A percentile compares a stretch with the other conserved stretches of the same genome.
Evolutionary conservation across 2,329 filamentous ascomycete species (phyloP).

Genomic region (Tolypocladium nubicola): DNA sequence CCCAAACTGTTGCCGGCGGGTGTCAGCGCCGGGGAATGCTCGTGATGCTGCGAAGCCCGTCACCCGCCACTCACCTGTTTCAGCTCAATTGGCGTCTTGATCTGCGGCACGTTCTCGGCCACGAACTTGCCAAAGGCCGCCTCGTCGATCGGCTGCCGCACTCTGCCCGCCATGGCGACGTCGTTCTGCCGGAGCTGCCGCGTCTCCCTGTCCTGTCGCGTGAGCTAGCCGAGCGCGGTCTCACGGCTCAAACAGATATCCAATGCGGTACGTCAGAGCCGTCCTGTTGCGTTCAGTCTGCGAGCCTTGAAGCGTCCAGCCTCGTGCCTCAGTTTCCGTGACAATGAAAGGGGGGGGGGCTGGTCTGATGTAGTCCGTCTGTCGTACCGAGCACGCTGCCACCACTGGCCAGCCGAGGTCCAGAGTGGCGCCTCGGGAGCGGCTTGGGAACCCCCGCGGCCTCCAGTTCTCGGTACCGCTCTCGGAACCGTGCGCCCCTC

Average conservation of each 20-base stretch:
- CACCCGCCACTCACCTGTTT: constrained; percentile 59
- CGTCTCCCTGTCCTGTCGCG: not conserved
- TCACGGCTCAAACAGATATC: not conserved
- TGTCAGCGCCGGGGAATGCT: not conserved
- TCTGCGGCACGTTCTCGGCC: constrained; percentile 64
- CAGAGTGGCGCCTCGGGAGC: constrained; percentile 1
- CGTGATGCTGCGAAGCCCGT: not conserved
- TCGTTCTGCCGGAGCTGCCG: not conserved
- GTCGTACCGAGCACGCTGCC: not conserved
- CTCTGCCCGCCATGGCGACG: constrained; percentile 64
- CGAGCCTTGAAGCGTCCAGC: not conserved
- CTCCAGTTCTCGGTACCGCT: not conserved
- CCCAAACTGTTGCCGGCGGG: constrained; percentile 56
- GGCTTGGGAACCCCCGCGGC: not conserved
- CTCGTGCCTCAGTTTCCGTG: not conserved
- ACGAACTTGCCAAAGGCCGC: constrained; percentile 72
- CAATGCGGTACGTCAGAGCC: not conserved
- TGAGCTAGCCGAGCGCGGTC: not conserved
- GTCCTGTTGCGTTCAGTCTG: not conserved
- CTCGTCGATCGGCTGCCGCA: constrained; percentile 86
- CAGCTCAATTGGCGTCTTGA: constrained; percentile 72
- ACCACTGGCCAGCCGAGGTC: not conserved
- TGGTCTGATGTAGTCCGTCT: not conserved
- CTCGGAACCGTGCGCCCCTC: not conserved
- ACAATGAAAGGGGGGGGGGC: not conserved